Evolutionary conservation across 2,329 filamentous ascomycete genomes (phyloP).

Genomic region (Cladosporium sp.): DNA sequence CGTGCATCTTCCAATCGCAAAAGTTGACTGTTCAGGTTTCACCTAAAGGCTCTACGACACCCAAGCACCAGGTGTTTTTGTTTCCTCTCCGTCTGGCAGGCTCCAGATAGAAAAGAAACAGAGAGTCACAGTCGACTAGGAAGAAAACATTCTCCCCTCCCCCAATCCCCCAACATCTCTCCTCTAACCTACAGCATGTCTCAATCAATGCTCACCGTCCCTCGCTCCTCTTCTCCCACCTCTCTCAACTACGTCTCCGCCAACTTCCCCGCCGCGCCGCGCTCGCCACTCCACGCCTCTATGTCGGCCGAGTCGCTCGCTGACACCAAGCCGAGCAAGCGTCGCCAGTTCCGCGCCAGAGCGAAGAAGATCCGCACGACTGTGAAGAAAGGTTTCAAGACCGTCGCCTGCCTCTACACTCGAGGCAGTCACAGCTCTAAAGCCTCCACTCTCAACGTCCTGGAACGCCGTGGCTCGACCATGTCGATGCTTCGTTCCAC

Average conservation of each 20-base stretch:
- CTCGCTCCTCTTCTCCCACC: too few relatives aligned
- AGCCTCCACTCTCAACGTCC: background rate
- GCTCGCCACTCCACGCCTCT: background rate
- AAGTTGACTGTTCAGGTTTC: background rate
- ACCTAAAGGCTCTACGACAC: background rate
- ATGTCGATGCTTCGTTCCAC: too few relatives aligned
- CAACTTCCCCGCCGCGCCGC: background rate
- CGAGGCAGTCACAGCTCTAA: background rate
- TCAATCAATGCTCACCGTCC: too few relatives aligned
- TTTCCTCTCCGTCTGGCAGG: constrained; percentile 3
- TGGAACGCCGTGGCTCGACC: too few relatives aligned
- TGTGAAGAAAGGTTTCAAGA: background rate
- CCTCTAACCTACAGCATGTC: background rate
- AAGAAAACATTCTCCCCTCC: too few relatives aligned
- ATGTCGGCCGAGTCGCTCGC: background rate
- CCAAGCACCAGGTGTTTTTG: too few relatives aligned
- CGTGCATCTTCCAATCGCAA: background rate
- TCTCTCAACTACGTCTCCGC: constrained; percentile 6
- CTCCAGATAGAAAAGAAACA: constrained; percentile 3
- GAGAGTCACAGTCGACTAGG: background rate
- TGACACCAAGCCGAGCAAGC: background rate
- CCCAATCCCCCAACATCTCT: too few relatives aligned
- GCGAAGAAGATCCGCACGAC: background rate
- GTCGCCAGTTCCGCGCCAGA: background rate
- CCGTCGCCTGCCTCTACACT: background rate